Percentiles rank a stretch among this genome's conserved stretches.
Evolutionary conservation across 257 asterid genomes (phyloP).

Genomic region (Cruciata laevipes): DNA sequence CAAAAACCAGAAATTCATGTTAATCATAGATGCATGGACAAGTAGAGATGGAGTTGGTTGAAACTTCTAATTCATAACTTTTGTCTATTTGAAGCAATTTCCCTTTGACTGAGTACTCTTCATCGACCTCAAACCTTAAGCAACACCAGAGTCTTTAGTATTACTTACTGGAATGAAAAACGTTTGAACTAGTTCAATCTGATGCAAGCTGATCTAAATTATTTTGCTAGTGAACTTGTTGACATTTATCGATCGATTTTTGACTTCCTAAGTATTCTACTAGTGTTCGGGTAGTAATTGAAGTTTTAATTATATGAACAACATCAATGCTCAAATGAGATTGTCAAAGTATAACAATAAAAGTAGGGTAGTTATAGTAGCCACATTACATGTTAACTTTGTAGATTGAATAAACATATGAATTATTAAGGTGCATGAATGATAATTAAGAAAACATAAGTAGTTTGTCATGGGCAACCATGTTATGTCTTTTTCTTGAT

Average conservation of each 20-base stretch:
- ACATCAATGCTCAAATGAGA: too few species aligned
- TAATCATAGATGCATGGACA: slow-evolving; percentile 2
- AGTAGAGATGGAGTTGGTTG: slow-evolving; percentile 9
- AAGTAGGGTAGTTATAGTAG: not conserved
- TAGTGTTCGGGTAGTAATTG: too few species aligned
- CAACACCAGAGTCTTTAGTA: not conserved
- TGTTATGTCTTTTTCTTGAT: slow-evolving; percentile 4
- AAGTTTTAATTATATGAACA: too few species aligned
- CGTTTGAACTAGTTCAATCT: too few species aligned
- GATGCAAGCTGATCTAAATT: too few species aligned
- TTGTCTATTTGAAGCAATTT: slow-evolving; percentile 27
- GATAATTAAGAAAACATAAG: not conserved
- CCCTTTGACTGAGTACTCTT: slow-evolving; percentile 8
- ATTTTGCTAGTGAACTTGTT: too few species aligned
- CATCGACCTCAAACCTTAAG: not conserved
- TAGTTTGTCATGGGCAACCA: not conserved
- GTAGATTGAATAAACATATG: not conserved
- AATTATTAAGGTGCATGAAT: slow-evolving; percentile 7
- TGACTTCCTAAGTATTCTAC: too few species aligned
- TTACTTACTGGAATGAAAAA: too few species aligned
- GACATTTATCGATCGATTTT: too few species aligned
- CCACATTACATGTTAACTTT: not conserved
- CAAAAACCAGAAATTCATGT: not conserved
- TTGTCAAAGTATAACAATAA: too few species aligned
- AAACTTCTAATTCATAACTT: slow-evolving; percentile 15